A percentile compares a stretch with the other conserved stretches of the same genome.
phyloP scores from a whole-genome alignment of 352 stramenopile genomes.

The Phytopythium ostracodes region DNA sequence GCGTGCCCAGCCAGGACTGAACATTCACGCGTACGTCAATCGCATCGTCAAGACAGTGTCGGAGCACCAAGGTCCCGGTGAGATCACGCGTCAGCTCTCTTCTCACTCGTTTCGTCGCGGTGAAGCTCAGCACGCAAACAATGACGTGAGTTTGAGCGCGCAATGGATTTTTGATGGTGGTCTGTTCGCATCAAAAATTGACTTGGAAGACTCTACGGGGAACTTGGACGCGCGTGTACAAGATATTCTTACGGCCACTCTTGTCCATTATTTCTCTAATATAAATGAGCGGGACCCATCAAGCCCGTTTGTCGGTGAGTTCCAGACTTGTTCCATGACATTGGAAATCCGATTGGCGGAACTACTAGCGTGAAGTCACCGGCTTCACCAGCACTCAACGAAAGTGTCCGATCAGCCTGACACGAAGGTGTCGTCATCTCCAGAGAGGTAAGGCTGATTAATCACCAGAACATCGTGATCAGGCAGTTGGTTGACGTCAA shows the following conservation, averaged over 20 bases:
- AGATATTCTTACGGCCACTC: neutral
- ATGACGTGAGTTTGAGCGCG: slow-evolving; percentile 2
- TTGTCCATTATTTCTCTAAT: neutral
- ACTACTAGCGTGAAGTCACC: neutral
- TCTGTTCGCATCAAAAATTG: neutral
- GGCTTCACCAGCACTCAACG: neutral
- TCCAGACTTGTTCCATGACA: neutral
- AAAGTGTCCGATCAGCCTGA: too few relatives aligned
- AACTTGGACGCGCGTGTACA: neutral
- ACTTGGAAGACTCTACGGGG: neutral
- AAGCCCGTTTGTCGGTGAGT: neutral
- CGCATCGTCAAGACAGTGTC: slow-evolving; percentile 9
- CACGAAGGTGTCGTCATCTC: neutral
- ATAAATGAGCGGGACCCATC: neutral
- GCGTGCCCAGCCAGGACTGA: neutral
- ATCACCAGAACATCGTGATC: slow-evolving; percentile 4
- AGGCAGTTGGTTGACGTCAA: neutral
- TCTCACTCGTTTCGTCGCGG: slow-evolving; percentile 26
- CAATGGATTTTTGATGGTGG: slow-evolving; percentile 29
- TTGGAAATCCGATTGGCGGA: neutral
- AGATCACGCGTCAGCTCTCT: slow-evolving; percentile 5
- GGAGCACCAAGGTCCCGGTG: neutral
- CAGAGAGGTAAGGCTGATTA: neutral
- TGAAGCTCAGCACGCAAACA: slow-evolving; percentile 19
- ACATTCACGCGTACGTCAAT: slow-evolving; percentile 19